phyloP scores from a whole-genome alignment of 2,329 filamentous ascomycete genomes.

The Ambrosiella beaveri region DNA sequence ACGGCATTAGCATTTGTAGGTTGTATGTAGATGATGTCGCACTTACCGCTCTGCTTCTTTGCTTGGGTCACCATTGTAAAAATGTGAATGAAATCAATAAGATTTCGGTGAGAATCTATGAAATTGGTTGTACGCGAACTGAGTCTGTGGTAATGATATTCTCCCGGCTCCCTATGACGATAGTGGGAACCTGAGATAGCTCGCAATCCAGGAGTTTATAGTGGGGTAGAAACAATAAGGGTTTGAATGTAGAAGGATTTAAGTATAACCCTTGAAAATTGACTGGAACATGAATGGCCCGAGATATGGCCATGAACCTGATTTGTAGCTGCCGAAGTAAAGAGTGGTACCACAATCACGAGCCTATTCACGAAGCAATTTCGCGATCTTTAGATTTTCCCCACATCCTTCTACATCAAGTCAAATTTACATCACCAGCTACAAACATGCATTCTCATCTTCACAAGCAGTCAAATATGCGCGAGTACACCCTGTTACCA shows the following conservation, averaged over 20 bases:
- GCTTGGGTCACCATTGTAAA: slow-evolving; percentile 32
- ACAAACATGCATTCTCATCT: slow-evolving; percentile 86
- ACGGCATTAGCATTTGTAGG: slow-evolving; percentile 6
- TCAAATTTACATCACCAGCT: background rate
- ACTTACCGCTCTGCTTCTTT: slow-evolving; percentile 58
- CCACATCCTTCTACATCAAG: too few species aligned
- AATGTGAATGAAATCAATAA: background rate
- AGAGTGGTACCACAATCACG: background rate
- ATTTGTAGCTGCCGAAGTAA: background rate
- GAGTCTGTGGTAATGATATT: background rate
- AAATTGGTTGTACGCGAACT: background rate
- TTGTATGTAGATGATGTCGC: slow-evolving; percentile 1
- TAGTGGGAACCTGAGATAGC: background rate
- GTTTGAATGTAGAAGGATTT: background rate
- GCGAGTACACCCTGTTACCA: slow-evolving; percentile 3
- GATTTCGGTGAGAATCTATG: background rate
- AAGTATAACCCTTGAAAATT: too few species aligned
- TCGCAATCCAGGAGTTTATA: background rate
- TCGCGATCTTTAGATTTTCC: background rate
- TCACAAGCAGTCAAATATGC: slow-evolving; percentile 55
- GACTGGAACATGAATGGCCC: background rate
- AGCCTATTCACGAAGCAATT: background rate
- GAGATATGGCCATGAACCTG: background rate
- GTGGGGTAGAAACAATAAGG: background rate
- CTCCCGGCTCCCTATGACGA: background rate